Evolutionary conservation across 495 filamentous ascomycete species (phyloP).

Genomic region (Aspergillus cavernicola): DNA sequence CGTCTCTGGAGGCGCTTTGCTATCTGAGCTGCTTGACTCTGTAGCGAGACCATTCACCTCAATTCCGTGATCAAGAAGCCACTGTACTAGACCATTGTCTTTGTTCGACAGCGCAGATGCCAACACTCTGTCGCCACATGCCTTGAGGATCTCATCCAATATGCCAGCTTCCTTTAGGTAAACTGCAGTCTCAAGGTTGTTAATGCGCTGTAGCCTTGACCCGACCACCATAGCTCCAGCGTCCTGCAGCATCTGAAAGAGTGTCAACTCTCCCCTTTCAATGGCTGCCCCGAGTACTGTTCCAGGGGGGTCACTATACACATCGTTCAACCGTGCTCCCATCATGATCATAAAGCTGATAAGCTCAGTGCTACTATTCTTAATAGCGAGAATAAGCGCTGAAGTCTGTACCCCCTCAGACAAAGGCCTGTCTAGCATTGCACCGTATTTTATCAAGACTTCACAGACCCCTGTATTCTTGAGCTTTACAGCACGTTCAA

Average conservation of each 20-base stretch:
- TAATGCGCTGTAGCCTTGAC: neutral
- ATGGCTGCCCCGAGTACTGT: conserved; percentile 7
- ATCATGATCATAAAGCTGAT: neutral
- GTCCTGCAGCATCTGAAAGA: neutral
- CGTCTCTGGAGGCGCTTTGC: neutral
- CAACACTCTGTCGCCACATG: neutral
- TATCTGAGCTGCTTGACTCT: neutral
- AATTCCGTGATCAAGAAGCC: too few species aligned
- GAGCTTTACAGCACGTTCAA: neutral
- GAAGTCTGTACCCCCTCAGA: neutral
- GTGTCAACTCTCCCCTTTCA: neutral
- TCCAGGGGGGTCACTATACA: neutral
- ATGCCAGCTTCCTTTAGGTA: neutral
- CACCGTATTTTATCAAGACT: neutral
- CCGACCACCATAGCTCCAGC: neutral
- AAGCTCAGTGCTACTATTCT: neutral
- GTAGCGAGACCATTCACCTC: neutral
- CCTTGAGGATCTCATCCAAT: neutral
- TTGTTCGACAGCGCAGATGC: neutral
- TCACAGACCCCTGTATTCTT: neutral
- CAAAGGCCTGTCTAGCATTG: neutral
- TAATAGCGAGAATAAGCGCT: neutral
- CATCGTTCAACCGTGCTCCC: conserved; percentile 7
- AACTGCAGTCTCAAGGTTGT: neutral
- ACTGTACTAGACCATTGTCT: too few species aligned